Conservation (phyloP, 495 filamentous ascomycete species). For the Copromyces sp. region DNA sequence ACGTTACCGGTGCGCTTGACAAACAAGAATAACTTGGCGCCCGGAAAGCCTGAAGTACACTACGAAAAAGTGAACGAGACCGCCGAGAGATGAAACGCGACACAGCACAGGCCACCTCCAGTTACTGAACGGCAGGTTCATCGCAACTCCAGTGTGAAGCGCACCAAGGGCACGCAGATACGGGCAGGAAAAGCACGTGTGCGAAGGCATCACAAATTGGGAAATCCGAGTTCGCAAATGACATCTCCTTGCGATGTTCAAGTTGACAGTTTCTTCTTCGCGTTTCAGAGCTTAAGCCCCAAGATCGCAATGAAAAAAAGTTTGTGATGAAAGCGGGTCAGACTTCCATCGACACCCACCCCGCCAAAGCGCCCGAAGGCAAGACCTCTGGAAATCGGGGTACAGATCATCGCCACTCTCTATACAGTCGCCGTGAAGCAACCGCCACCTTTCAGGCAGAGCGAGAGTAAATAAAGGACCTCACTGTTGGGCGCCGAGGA, state of each 20-base stretch:
- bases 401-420: constrained; percentile 54
- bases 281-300: neutral
- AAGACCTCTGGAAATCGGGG: constrained; percentile 38
- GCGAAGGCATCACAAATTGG: no score
- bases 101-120: neutral
- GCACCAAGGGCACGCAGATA: neutral
- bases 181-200: neutral
- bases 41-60: neutral
- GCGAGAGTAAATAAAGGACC: constrained; percentile 13
- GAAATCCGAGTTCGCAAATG: no score
- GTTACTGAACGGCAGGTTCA: neutral
- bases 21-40: neutral
- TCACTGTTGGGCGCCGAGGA: constrained; percentile 6
- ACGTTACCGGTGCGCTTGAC: neutral
- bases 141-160: neutral
- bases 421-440: constrained; percentile 4
- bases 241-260: no score
- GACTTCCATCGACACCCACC: constrained; percentile 55
- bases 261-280: neutral
- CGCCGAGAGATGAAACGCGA: neutral
- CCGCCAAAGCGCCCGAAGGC: constrained; percentile 44
- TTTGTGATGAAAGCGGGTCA: constrained; percentile 27
- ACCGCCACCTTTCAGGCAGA: constrained; percentile 5
- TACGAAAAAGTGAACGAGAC: neutral
- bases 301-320: constrained; percentile 1